Evolutionary conservation across 805 yeast genomes (phyloP), one percentile per base, ranked within the genome.

Genomic region (Wickerhamomyces kurtzmanii): DNA sequence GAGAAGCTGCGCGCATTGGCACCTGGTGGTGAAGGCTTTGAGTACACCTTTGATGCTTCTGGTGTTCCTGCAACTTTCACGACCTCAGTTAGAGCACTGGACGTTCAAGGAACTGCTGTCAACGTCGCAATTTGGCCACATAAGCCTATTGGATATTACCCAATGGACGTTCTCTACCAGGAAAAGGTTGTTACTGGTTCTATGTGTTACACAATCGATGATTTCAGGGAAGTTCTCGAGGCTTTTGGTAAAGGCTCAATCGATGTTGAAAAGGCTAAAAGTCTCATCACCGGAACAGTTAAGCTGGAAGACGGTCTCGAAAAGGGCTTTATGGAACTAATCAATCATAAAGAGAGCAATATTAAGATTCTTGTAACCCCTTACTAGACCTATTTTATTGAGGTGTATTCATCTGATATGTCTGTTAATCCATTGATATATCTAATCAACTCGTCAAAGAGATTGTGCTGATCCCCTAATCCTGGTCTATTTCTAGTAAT

Each of bases 91-190:
- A 50, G 54, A 13, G 53, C 65, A 9, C 37, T 64, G 9, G 52
- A 59, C 31, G 57, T 62, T 1, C 52, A 58, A 26, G 71, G 71
- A 27, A 49, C 49, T 20, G 64, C 68, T 8, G 57, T 64, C 26
- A 65, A 65, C 36, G 63, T 65, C 31, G 71, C 71, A 8, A 61
- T 65, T 21, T 65, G 71, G 70, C 65, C 67, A n/a, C 58, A 58
- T 31, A 57, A 59, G 26, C 53, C 59, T 1, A 61, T 64, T 20
- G 55, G 55, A 5, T 59, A 56, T 34, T 59, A 50, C 24, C 68
- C 67, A 12, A 65, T 65, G 71, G 60, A 59, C 31, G 37, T 61
- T 26, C 62, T 69, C 3, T 40, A 52, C 31, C 38, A 49, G n/a
- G 71, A 65, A 38, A 65, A 60, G 36, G 42, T 44, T 11, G 51